phyloP scores from a whole-genome alignment of 768 basidiomycete species.

The Boletus tomentosulus region DNA sequence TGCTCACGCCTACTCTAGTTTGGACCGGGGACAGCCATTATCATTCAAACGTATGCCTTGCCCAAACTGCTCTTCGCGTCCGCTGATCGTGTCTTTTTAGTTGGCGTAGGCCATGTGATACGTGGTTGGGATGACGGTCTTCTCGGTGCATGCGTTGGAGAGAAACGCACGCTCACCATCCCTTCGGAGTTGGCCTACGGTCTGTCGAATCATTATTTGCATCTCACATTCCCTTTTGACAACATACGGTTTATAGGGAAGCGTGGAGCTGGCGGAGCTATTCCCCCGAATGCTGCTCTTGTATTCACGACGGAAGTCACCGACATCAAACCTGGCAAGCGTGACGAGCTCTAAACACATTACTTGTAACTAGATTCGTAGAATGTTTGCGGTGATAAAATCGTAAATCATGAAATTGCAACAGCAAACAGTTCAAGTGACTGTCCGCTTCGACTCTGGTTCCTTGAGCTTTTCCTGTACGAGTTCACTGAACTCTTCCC shows the following conservation, averaged over 20 bases:
- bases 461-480: constrained; percentile 72
- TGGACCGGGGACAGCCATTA: constrained; percentile 71
- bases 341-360: constrained; percentile 50
- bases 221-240: not conserved
- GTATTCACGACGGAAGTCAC: constrained; percentile 86
- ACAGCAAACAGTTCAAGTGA: not conserved
- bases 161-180: constrained; percentile 88
- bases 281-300: constrained; percentile 75
- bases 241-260: constrained; percentile 42
- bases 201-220: constrained; percentile 34
- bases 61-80: not conserved
- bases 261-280: constrained; percentile 71
- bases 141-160: constrained; percentile 77
- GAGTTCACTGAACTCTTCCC: constrained; percentile 87
- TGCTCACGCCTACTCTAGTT: constrained; percentile 34
- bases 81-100: constrained; percentile 34
- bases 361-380: not conserved
- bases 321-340: constrained; percentile 46
- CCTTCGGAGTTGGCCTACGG: constrained; percentile 80
- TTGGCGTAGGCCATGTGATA: constrained; percentile 80
- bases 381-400: not conserved
- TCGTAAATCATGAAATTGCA: not conserved
- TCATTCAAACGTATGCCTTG: constrained; percentile 64
- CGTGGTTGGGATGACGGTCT: constrained; percentile 84
- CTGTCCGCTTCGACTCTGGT: constrained; percentile 24